Conservation (phyloP, 352 stramenopile species). For the Phytophthora constricta region DNA sequence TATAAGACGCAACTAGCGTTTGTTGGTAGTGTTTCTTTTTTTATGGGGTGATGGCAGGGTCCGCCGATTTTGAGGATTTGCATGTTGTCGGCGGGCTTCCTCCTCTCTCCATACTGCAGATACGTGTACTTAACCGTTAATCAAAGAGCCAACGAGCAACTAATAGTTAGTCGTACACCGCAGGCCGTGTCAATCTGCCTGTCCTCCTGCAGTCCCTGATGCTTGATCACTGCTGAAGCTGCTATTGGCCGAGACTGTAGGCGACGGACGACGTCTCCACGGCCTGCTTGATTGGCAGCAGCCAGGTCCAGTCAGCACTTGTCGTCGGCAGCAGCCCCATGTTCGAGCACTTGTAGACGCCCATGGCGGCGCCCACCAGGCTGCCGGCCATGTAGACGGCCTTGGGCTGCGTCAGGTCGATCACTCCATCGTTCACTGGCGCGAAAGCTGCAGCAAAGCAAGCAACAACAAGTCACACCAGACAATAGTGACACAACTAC, state of each 20-base stretch:
- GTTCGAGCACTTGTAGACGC: slow-evolving; percentile 92
- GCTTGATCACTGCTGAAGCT: not conserved
- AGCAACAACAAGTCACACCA: not conserved
- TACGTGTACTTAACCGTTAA: slow-evolving; percentile 38
- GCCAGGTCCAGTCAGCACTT: slow-evolving; percentile 92
- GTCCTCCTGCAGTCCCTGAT: not conserved
- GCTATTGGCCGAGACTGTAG: slow-evolving; percentile 48
- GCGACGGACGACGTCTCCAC: slow-evolving; percentile 82
- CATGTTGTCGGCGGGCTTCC: slow-evolving; percentile 18
- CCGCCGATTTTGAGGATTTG: slow-evolving; percentile 34
- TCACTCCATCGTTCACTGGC: slow-evolving; percentile 72
- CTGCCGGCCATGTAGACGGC: slow-evolving; percentile 90
- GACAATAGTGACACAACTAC: too few species aligned
- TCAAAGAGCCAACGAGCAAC: slow-evolving; percentile 37
- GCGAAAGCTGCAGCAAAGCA: slow-evolving; percentile 62
- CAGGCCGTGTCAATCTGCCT: too few species aligned
- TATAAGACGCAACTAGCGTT: slow-evolving; percentile 40
- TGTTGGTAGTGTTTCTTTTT: slow-evolving; percentile 18
- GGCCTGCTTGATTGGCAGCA: slow-evolving; percentile 85
- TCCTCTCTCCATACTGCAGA: slow-evolving; percentile 31
- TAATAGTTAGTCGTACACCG: slow-evolving; percentile 33
- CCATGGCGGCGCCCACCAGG: slow-evolving; percentile 85
- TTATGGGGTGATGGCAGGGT: slow-evolving; percentile 13
- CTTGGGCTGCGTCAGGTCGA: slow-evolving; percentile 90
- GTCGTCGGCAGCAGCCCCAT: slow-evolving; percentile 93